These are phyloP conservation scores for Tilletia caries DNA, from an alignment of 1,284 basidiomycete genomes.

Conservation along the genomic window DNA sequence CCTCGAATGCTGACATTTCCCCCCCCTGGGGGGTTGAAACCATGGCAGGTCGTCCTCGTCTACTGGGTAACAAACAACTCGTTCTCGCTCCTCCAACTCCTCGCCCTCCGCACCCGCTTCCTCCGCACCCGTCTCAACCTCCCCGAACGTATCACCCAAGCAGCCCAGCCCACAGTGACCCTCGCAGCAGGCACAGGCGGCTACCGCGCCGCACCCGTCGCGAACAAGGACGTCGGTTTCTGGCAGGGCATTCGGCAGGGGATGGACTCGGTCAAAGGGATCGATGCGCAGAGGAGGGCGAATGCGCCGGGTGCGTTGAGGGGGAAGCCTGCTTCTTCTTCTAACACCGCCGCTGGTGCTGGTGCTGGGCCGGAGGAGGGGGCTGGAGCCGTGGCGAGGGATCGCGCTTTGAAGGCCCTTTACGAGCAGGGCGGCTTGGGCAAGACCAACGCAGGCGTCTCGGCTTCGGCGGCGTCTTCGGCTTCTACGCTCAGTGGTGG, in stretches of 20 bases:
- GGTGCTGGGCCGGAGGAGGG: background rate
- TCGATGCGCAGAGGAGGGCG: background rate
- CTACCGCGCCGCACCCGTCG: background rate
- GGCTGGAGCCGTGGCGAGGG: background rate
- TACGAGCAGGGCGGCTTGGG: background rate
- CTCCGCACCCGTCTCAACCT: constrained; percentile 12
- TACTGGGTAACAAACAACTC: constrained; percentile 62
- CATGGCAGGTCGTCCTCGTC: constrained; percentile 67
- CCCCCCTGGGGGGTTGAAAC: no score
- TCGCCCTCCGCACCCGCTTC: constrained; percentile 20
- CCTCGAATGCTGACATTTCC: background rate
- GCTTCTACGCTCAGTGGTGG: background rate
- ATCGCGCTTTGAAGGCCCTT: background rate
- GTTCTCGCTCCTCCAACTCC: constrained; percentile 60
- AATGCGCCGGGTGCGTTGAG: background rate
- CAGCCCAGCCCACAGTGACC: background rate
- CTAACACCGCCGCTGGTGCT: no score
- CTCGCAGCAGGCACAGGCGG: constrained; percentile 4
- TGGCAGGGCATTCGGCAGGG: constrained; percentile 9
- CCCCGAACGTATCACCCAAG: constrained; percentile 2
- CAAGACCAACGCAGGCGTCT: background rate
- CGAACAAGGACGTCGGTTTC: background rate
- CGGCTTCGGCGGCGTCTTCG: background rate
- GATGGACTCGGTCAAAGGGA: constrained; percentile 9
- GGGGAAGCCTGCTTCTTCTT: background rate